Evolutionary conservation across 139 green algal species (phyloP).

Genomic region (Tetradesmus lagerheimii): DNA sequence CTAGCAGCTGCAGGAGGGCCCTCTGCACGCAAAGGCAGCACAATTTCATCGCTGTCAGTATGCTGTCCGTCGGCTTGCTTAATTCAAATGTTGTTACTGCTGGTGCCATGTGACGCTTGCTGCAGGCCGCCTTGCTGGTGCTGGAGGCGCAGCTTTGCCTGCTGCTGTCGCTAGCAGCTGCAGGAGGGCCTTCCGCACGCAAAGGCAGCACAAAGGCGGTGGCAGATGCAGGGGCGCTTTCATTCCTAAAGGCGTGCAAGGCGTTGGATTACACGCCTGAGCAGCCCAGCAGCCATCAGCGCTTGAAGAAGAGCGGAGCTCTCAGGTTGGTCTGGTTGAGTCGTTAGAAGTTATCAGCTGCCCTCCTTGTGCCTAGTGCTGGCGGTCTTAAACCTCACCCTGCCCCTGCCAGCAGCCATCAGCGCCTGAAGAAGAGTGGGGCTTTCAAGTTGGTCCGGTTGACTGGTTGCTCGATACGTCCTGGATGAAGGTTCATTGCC

Average conservation of each 20-base stretch:
- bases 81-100: too few relatives aligned
- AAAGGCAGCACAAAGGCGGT: slow-evolving; percentile 69
- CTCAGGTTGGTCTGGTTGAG: background rate
- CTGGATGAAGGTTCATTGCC: too few relatives aligned
- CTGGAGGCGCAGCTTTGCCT: slow-evolving; percentile 75
- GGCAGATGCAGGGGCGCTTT: slow-evolving; percentile 61
- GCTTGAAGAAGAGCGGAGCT: slow-evolving; percentile 11
- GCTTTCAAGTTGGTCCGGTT: background rate
- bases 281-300: slow-evolving; percentile 6
- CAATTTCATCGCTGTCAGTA: too few relatives aligned
- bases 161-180: slow-evolving; percentile 68
- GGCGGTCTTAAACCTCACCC: too few relatives aligned
- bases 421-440: slow-evolving; percentile 18
- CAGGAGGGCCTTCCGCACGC: slow-evolving; percentile 45
- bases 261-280: slow-evolving; percentile 37
- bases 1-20: too few relatives aligned
- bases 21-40: too few relatives aligned
- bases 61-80: too few relatives aligned
- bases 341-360: too few relatives aligned
- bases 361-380: too few relatives aligned
- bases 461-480: too few relatives aligned
- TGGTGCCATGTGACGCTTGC: too few relatives aligned
- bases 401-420: background rate
- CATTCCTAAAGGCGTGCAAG: slow-evolving; percentile 57
- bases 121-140: slow-evolving; percentile 57